Conservation (phyloP, 805 yeast species). For the Nakazawaea holstii region DNA sequence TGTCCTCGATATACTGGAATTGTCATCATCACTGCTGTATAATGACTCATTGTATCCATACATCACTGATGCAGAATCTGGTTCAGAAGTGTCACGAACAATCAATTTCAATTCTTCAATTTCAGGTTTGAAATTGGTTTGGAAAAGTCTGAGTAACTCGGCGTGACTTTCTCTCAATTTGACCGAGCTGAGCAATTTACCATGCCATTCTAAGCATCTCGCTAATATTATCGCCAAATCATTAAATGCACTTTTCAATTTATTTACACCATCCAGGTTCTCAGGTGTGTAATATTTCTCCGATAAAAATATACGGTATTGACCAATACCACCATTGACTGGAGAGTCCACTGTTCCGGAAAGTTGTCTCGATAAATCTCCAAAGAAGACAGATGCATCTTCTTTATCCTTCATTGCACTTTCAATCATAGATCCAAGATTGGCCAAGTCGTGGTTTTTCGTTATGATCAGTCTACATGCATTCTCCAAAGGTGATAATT, state of each 20-base stretch:
- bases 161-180: conserved; percentile 59
- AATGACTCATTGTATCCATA: conserved; percentile 9
- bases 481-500: conserved; percentile 78
- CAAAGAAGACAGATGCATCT: conserved; percentile 43
- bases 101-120: conserved; percentile 36
- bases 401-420: conserved; percentile 47
- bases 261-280: conserved; percentile 18
- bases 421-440: conserved; percentile 55
- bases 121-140: conserved; percentile 63
- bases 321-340: conserved; percentile 88
- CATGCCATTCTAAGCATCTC: conserved; percentile 66
- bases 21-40: conserved; percentile 15
- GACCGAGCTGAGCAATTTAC: conserved; percentile 46
- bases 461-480: conserved; percentile 63
- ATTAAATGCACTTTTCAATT: conserved; percentile 48
- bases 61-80: background rate
- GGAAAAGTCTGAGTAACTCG: conserved; percentile 57
- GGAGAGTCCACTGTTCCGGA: conserved; percentile 91
- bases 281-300: conserved; percentile 26
- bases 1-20: conserved; percentile 22
- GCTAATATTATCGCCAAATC: conserved; percentile 63
- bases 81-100: conserved; percentile 9
- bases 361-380: conserved; percentile 62
- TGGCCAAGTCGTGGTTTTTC: conserved; percentile 69
- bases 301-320: conserved; percentile 64